phyloP scores from a whole-genome alignment of 2,329 filamentous ascomycete genomes.

The Graphiopsis chlorocephala region DNA sequence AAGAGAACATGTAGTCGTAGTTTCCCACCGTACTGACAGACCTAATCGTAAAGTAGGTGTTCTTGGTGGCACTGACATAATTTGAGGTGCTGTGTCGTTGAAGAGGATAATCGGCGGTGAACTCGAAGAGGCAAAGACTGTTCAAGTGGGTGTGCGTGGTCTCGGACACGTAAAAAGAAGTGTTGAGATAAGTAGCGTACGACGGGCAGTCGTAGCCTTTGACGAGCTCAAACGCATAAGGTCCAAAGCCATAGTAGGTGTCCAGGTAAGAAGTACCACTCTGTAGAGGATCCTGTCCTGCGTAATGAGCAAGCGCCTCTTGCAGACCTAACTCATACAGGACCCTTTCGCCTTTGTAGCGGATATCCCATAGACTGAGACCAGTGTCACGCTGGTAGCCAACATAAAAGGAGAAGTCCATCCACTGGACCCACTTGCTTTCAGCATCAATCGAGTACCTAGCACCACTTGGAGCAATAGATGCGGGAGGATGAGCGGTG shows the following conservation, averaged over 20 bases:
- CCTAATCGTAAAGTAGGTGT: conserved; percentile 44
- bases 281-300: conserved; percentile 48
- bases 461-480: conserved; percentile 40
- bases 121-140: conserved; percentile 58
- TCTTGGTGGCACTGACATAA: conserved; percentile 48
- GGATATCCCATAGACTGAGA: conserved; percentile 50
- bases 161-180: conserved; percentile 43
- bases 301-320: conserved; percentile 54
- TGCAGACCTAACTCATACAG: conserved; percentile 55
- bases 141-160: conserved; percentile 41
- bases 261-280: conserved; percentile 35
- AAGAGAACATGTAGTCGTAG: conserved; percentile 45
- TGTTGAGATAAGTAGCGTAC: conserved; percentile 52
- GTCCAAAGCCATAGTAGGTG: conserved; percentile 29
- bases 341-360: conserved; percentile 50
- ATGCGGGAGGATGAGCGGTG: conserved; percentile 49
- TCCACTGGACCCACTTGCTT: conserved; percentile 51
- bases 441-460: conserved; percentile 43
- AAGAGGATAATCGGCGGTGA: conserved; percentile 49
- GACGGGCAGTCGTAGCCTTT: conserved; percentile 55
- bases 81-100: conserved; percentile 46
- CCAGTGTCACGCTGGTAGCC: conserved; percentile 46
- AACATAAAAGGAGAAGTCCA: conserved; percentile 55
- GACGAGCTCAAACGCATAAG: conserved; percentile 47
- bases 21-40: conserved; percentile 53